A percentile compares a stretch with the other conserved stretches of the same genome.
Conservation (phyloP, 768 basidiomycete species). For the Suillus ampliporus region DNA sequence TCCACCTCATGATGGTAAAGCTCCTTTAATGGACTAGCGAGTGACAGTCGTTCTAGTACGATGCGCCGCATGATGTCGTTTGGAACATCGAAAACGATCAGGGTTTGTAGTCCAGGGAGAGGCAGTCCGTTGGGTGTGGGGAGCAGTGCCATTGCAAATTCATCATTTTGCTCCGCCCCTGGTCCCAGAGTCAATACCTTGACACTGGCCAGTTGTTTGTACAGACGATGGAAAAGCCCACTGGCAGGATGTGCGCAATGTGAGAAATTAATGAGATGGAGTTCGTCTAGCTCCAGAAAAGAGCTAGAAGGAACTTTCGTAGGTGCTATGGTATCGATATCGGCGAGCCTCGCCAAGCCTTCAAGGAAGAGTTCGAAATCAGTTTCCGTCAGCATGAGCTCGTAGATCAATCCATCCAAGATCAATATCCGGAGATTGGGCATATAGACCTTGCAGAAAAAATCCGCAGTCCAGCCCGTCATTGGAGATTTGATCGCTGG, state of each 20-base stretch:
- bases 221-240: not conserved
- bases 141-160: not conserved
- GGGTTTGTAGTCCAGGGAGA: not conserved
- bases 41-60: not conserved
- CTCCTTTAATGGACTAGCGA: slow-evolving; percentile 1
- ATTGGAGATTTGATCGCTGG: not conserved
- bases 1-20: not conserved
- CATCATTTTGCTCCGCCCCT: not conserved
- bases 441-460: not conserved
- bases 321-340: no score
- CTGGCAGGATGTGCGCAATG: not conserved
- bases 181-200: not conserved
- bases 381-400: not conserved
- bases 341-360: not conserved
- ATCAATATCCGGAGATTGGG: not conserved
- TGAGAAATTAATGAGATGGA: not conserved
- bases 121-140: not conserved
- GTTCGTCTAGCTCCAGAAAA: not conserved
- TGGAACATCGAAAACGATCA: not conserved
- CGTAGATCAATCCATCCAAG: not conserved
- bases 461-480: not conserved
- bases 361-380: not conserved
- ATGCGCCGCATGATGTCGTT: not conserved
- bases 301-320: not conserved
- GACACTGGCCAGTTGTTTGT: not conserved